Conservation (phyloP, 2,329 filamentous ascomycete species). For the Westerdykella aurantiaca region DNA sequence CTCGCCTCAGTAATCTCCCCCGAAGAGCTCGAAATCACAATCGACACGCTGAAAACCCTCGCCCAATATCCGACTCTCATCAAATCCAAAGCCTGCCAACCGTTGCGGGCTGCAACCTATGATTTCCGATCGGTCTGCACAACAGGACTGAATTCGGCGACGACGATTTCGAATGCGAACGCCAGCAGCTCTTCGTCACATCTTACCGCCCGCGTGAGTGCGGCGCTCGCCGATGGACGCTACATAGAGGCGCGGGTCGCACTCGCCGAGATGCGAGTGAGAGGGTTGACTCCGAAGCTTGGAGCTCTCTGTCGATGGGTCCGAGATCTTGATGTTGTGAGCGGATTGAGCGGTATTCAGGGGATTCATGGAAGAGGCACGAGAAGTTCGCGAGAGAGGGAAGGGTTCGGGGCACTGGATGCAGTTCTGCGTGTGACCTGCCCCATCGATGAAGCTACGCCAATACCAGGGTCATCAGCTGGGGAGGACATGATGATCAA, state of each 20-base stretch:
- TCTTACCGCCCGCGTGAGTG: slow-evolving; percentile 61
- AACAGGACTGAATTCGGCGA: slow-evolving; percentile 56
- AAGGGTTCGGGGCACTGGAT: slow-evolving; percentile 56
- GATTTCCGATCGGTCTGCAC: slow-evolving; percentile 64
- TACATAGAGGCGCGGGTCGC: slow-evolving; percentile 61
- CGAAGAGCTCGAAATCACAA: slow-evolving; percentile 62
- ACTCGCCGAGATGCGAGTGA: slow-evolving; percentile 64
- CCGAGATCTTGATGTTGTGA: slow-evolving; percentile 63
- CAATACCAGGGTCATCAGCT: slow-evolving; percentile 12
- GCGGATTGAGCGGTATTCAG: slow-evolving; percentile 47
- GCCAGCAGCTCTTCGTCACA: slow-evolving; percentile 44
- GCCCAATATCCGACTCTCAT: slow-evolving; percentile 56
- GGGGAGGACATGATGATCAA: slow-evolving; percentile 38
- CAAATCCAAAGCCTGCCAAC: slow-evolving; percentile 63
- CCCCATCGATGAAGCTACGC: slow-evolving; percentile 49
- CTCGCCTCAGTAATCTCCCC: slow-evolving; percentile 52
- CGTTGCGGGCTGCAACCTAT: slow-evolving; percentile 61
- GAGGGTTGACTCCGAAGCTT: slow-evolving; percentile 59
- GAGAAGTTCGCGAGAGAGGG: slow-evolving; percentile 43
- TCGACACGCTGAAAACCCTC: slow-evolving; percentile 58
- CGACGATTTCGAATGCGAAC: slow-evolving; percentile 37
- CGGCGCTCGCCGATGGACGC: slow-evolving; percentile 59
- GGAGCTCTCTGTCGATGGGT: slow-evolving; percentile 69
- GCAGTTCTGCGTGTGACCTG: slow-evolving; percentile 59
- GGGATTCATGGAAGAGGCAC: slow-evolving; percentile 42